Evolutionary conservation across 805 yeast species (phyloP).

Genomic region (Candida hispaniensis): DNA sequence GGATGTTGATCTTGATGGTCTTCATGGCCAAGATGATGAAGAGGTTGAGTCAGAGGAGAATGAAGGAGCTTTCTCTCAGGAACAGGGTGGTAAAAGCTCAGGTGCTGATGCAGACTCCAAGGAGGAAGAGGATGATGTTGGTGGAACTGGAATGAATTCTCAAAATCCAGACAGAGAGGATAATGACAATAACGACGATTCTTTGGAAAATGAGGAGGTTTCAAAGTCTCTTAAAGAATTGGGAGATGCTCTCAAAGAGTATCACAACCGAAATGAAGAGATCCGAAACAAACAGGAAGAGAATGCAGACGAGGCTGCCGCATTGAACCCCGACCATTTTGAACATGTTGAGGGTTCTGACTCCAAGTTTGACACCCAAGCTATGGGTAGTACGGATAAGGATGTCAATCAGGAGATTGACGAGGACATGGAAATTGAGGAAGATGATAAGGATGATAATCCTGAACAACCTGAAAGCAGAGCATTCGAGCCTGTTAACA

Average conservation of each 20-base stretch:
- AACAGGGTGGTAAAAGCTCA: slow-evolving; percentile 42
- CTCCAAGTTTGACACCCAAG: slow-evolving; percentile 74
- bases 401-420: slow-evolving; percentile 70
- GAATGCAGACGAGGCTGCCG: slow-evolving; percentile 30
- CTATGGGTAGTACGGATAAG: slow-evolving; percentile 77
- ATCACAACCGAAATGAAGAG: slow-evolving; percentile 81
- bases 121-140: slow-evolving; percentile 70
- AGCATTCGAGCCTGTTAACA: slow-evolving; percentile 8
- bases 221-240: slow-evolving; percentile 77
- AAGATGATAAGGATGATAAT: slow-evolving; percentile 24
- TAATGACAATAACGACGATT: slow-evolving; percentile 45
- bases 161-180: slow-evolving; percentile 38
- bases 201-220: slow-evolving; percentile 37
- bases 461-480: slow-evolving; percentile 24
- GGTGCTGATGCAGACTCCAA: slow-evolving; percentile 55
- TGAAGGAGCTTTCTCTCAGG: slow-evolving; percentile 32
- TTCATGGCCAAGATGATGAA: slow-evolving; percentile 61
- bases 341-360: slow-evolving; percentile 40
- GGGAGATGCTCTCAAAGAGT: slow-evolving; percentile 87
- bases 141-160: slow-evolving; percentile 78
- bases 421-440: slow-evolving; percentile 31
- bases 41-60: slow-evolving; percentile 48
- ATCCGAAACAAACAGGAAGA: slow-evolving; percentile 54
- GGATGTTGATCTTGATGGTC: slow-evolving; percentile 45
- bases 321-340: slow-evolving; percentile 70